Percentiles rank a stretch among this genome's conserved stretches.
These are phyloP conservation scores for Fraxinus nigra DNA, from an alignment of 305 asterid species.

Conservation along the genomic window DNA sequence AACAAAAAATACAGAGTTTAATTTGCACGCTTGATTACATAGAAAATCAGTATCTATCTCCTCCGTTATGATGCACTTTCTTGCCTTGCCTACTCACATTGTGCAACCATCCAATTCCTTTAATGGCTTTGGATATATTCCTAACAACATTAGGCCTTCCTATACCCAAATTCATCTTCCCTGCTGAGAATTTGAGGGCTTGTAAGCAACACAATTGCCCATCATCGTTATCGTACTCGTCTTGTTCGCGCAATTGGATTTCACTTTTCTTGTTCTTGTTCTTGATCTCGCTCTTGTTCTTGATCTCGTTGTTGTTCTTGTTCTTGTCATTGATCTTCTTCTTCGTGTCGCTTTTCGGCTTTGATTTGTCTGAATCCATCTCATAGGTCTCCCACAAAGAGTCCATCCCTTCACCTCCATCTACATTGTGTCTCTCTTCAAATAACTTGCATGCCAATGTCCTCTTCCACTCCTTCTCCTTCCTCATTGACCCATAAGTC, in stretches of 20 bases:
- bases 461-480: slow-evolving; percentile 80
- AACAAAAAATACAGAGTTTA: neutral
- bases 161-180: slow-evolving; percentile 79
- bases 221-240: slow-evolving; percentile 24
- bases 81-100: slow-evolving; percentile 44
- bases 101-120: slow-evolving; percentile 87
- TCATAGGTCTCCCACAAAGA: slow-evolving; percentile 85
- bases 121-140: slow-evolving; percentile 68
- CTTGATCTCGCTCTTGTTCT: neutral
- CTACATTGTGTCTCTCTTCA: slow-evolving; percentile 62
- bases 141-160: slow-evolving; percentile 68
- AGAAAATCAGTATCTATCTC: slow-evolving; percentile 30
- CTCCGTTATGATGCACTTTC: slow-evolving; percentile 73
- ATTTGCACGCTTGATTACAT: neutral
- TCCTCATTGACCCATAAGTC: slow-evolving; percentile 68
- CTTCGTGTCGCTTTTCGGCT: neutral
- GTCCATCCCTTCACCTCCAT: slow-evolving; percentile 83
- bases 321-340: neutral
- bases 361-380: slow-evolving; percentile 30
- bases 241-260: neutral
- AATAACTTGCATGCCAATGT: slow-evolving; percentile 78
- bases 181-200: slow-evolving; percentile 68
- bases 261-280: slow-evolving; percentile 12
- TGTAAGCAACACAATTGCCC: slow-evolving; percentile 72
- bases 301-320: neutral